These are phyloP conservation scores for Aphelidium insulamus DNA, from an alignment of 371 early-diverging fungal genomes.

Conservation along the genomic window DNA sequence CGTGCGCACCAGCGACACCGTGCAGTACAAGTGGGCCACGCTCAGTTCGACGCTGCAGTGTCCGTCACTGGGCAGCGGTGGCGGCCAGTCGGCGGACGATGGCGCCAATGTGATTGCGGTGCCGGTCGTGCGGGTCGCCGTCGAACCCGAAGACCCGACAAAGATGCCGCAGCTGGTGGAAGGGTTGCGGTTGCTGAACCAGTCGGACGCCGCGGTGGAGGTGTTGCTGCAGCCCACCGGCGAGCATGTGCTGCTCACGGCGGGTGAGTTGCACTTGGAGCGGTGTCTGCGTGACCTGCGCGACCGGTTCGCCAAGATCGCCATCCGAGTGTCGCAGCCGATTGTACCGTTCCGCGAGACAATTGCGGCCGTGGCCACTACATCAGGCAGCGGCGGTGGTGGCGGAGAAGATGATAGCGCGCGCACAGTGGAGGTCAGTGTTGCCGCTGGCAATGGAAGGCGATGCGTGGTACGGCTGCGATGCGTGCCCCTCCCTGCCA, in stretches of 20 bases:
- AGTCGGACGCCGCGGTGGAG: constrained; percentile 83
- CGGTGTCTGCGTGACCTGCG: constrained; percentile 79
- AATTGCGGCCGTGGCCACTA: constrained; percentile 23
- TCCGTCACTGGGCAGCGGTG: constrained; percentile 14
- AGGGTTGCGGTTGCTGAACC: constrained; percentile 71
- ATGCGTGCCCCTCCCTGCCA: constrained; percentile 54
- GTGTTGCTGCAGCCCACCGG: constrained; percentile 78
- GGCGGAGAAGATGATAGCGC: constrained; percentile 7
- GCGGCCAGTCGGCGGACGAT: constrained; percentile 7
- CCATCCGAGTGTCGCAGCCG: constrained; percentile 77
- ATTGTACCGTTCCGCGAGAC: constrained; percentile 96
- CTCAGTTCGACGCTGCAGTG: constrained; percentile 16
- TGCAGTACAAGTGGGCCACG: constrained; percentile 67
- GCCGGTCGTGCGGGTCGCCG: constrained; percentile 87
- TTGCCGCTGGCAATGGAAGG: not conserved
- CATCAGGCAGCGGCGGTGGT: constrained; percentile 7
- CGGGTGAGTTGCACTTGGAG: constrained; percentile 92
- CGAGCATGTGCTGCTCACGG: constrained; percentile 82
- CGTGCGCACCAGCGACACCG: constrained; percentile 23
- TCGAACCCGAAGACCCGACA: constrained; percentile 71
- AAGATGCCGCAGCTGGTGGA: constrained; percentile 63
- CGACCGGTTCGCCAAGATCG: constrained; percentile 79
- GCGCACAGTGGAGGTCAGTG: not conserved
- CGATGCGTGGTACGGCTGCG: constrained; percentile 14
- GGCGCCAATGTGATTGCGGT: too few relatives aligned